Base-by-base conservation (phyloP, 129 eudicot species). In the Helianthus annuus region DNA sequence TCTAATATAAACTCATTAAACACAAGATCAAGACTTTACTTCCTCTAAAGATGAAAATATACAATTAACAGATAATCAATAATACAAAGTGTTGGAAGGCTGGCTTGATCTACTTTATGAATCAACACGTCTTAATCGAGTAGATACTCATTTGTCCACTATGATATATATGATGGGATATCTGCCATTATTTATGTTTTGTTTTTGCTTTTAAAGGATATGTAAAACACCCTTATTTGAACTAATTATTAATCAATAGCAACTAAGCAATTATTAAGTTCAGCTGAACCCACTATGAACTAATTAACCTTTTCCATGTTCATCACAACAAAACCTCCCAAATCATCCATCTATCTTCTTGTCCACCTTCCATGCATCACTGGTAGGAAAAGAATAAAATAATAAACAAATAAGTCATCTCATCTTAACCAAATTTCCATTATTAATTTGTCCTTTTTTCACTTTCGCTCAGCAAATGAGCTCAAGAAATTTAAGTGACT, bases 71-170 rank as follows among this genome's bases (percentile, higher is more conserved):
- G 39, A 38, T 69, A 69, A 38, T 60, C 46, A 69, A 69, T 40
- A 19, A 69, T 53, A 53, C 64, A 14, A 53, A 70, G 82, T 19
- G 22, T 19, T 19, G 0, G 82, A 64, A 64, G 64, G 77, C 14
- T 71, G 72, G 82, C 58, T 78, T 44, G 52, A 78, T 53, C 49
- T 69, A 17, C 76, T 71, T 78, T 78, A 68, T 46, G 32, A 46
- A 67, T 45, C 22, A 70, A 70, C 81, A 78, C 72, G 81, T 70
- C 81, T 78, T 78, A 68, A 78, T 77, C 81, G 76, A 78, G 72
- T 78, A 78, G 81, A 70, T 78, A 78, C 77, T 71, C 77, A 71
- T 78, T 71, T 78, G 42, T 44, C 73, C 82, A 71, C 82, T 64
- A 78, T 71, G 36, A 77, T 52, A 40, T 55, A 55, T 61, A 61